phyloP scores from a whole-genome alignment of 1,284 basidiomycete genomes.

The Singerocomus inundabilis region DNA sequence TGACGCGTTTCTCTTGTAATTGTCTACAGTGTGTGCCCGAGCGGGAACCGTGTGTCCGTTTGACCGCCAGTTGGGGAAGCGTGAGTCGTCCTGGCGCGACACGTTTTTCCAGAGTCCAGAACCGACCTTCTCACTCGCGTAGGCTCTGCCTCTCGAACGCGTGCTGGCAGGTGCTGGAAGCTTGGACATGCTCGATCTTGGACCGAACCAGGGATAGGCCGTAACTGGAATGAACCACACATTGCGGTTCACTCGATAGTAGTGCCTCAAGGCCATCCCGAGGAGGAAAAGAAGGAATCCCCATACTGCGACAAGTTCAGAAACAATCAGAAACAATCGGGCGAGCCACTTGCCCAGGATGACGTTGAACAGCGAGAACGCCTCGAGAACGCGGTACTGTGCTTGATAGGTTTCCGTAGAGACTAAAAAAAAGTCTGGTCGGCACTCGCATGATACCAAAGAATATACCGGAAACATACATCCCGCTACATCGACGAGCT shows the following conservation, averaged over 20 bases:
- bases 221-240: conserved; percentile 77
- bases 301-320: conserved; percentile 48
- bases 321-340: conserved; percentile 4
- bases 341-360: conserved; percentile 51
- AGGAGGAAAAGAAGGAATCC: conserved; percentile 60
- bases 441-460: not conserved
- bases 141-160: conserved; percentile 34
- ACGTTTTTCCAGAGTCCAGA: conserved; percentile 25
- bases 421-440: conserved; percentile 33
- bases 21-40: conserved; percentile 37
- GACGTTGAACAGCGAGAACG: conserved; percentile 75
- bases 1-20: conserved; percentile 43
- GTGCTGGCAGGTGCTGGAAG: conserved; percentile 31
- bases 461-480: conserved; percentile 47
- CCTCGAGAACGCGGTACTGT: conserved; percentile 75
- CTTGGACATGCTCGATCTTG: conserved; percentile 38
- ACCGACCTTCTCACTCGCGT: conserved; percentile 24
- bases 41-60: conserved; percentile 32
- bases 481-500: conserved; percentile 52
- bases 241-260: conserved; percentile 60
- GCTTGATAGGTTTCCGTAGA: conserved; percentile 75
- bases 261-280: conserved; percentile 61
- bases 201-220: conserved; percentile 66
- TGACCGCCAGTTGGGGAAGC: conserved; percentile 34
- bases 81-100: conserved; percentile 18